phyloP scores from a whole-genome alignment of 768 basidiomycete genomes.

The Serendipita sp. region DNA sequence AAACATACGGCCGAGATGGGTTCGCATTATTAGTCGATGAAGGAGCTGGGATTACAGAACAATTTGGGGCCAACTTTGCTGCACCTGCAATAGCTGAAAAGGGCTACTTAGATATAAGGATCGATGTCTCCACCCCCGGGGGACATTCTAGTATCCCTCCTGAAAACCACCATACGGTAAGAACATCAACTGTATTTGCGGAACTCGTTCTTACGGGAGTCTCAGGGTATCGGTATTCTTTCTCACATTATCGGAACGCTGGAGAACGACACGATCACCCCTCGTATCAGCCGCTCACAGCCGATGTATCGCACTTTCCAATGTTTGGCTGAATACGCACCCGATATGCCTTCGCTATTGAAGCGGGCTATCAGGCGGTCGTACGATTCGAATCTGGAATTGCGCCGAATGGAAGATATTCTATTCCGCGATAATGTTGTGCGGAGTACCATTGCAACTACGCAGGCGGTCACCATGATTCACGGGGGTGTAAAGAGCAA shows the following conservation, averaged over 20 bases:
- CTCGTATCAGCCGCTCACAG: conserved; percentile 28
- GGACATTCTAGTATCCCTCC: conserved; percentile 83
- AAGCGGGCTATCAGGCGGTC: conserved; percentile 34
- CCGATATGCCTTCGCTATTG: conserved; percentile 32
- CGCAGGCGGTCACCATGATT: conserved; percentile 60
- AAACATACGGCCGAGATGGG: conserved; percentile 50
- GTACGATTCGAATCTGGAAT: conserved; percentile 30
- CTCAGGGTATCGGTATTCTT: conserved; percentile 66
- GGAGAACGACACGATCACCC: conserved; percentile 41
- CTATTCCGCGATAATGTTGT: conserved; percentile 22
- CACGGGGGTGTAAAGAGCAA: conserved; percentile 54
- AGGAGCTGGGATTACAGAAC: conserved; percentile 43
- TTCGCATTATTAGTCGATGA: conserved; percentile 79
- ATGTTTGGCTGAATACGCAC: conserved; percentile 49
- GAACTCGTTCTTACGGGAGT: not conserved
- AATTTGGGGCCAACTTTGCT: conserved; percentile 40
- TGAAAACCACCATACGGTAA: conserved; percentile 42
- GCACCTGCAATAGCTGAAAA: conserved; percentile 56
- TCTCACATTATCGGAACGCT: conserved; percentile 49
- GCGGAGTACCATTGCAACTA: conserved; percentile 43
- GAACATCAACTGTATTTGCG: conserved; percentile 11
- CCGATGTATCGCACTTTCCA: conserved; percentile 44
- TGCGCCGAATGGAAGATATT: conserved; percentile 35
- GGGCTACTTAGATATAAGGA: conserved; percentile 43
- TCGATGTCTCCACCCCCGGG: conserved; percentile 54